Evolutionary conservation across 1,284 basidiomycete genomes (phyloP).

Genomic region (Trametes versicolor): DNA sequence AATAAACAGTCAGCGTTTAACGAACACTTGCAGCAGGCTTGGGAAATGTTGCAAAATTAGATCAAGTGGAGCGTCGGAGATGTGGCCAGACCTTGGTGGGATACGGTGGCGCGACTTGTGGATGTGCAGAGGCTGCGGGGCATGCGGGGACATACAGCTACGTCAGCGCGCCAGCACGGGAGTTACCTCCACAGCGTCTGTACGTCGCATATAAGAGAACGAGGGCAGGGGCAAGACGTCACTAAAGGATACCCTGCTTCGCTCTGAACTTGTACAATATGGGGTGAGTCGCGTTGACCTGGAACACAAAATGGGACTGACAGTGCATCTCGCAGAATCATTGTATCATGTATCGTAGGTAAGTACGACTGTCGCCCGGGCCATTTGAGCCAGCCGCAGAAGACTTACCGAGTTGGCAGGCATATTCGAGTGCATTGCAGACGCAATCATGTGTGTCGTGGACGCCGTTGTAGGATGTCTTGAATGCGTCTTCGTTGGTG

Average conservation of each 20-base stretch:
- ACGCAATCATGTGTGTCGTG: slow-evolving; percentile 20
- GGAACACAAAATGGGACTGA: background rate
- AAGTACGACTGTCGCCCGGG: slow-evolving; percentile 6
- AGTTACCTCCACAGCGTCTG: background rate
- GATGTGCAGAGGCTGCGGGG: background rate
- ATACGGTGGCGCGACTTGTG: no score
- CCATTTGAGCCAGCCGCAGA: background rate
- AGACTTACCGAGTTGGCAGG: slow-evolving; percentile 6
- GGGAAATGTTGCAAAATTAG: no score
- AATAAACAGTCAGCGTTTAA: no score
- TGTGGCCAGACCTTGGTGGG: no score
- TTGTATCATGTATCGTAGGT: slow-evolving; percentile 28
- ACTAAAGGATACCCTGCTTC: background rate
- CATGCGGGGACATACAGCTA: background rate
- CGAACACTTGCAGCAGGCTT: no score
- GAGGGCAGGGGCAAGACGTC: background rate
- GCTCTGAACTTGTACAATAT: slow-evolving; percentile 14
- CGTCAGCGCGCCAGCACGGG: background rate
- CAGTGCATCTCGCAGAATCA: slow-evolving; percentile 14
- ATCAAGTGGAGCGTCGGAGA: no score
- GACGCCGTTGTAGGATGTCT: slow-evolving; percentile 18
- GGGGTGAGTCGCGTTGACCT: slow-evolving; percentile 8
- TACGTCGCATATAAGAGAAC: background rate
- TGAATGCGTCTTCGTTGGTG: slow-evolving; percentile 22
- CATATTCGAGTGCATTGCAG: slow-evolving; percentile 25